Conservation (phyloP, 495 filamentous ascomycete genomes). For the Daldinia bambusicola region DNA sequence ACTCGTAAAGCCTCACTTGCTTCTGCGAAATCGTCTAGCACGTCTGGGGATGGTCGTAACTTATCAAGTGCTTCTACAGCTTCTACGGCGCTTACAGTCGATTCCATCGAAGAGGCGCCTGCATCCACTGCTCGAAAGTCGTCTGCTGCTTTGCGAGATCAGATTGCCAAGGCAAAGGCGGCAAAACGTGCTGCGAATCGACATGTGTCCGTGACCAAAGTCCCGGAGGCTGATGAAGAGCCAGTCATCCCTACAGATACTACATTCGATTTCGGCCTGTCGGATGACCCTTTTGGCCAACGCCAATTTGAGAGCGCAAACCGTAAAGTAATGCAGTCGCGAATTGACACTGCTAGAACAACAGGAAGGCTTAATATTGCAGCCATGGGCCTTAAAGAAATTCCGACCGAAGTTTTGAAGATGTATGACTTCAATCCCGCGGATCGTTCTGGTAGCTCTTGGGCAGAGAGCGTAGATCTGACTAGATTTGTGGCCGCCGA, state of each 20-base stretch:
- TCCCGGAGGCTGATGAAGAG: conserved; percentile 53
- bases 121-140: conserved; percentile 64
- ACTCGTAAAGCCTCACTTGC: conserved; percentile 53
- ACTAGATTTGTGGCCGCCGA: conserved; percentile 88
- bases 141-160: conserved; percentile 84
- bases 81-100: conserved; percentile 53
- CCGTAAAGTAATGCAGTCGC: conserved; percentile 75
- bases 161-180: conserved; percentile 93
- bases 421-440: conserved; percentile 84
- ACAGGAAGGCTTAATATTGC: conserved; percentile 92
- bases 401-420: conserved; percentile 83
- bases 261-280: conserved; percentile 65
- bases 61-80: conserved; percentile 51
- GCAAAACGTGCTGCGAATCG: conserved; percentile 70
- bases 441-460: conserved; percentile 67
- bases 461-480: conserved; percentile 96
- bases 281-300: conserved; percentile 75
- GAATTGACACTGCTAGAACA: conserved; percentile 77
- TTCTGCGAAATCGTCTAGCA: conserved; percentile 59
- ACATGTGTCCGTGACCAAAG: conserved; percentile 48
- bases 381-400: conserved; percentile 79
- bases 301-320: conserved; percentile 65
- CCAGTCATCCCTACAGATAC: conserved; percentile 59
- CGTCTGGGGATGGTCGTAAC: conserved; percentile 59
- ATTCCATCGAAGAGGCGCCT: conserved; percentile 51